These are phyloP conservation scores for Rhynchospora breviuscula DNA, from an alignment of 176 grass and related monocot genomes.

Conservation along the genomic window DNA sequence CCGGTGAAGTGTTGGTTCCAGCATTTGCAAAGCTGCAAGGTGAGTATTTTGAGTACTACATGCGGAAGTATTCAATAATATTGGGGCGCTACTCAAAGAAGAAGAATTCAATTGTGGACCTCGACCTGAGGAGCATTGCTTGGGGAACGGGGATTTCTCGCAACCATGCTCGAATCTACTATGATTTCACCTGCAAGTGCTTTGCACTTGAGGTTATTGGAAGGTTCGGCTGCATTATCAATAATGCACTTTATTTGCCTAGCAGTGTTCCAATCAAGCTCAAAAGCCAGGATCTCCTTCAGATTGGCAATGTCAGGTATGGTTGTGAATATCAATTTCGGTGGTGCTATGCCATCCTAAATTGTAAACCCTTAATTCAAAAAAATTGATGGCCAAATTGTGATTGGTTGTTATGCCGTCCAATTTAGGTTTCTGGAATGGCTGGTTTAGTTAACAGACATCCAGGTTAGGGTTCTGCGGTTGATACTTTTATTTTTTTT, in stretches of 20 bases:
- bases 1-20: conserved; percentile 19
- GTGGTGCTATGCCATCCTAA: not conserved
- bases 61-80: conserved; percentile 93
- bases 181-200: conserved; percentile 61
- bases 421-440: not conserved
- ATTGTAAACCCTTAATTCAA: not conserved
- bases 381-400: not conserved
- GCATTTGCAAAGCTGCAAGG: conserved; percentile 94
- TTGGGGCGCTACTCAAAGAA: conserved; percentile 79
- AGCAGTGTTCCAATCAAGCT: conserved; percentile 60
- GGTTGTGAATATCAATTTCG: not conserved
- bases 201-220: conserved; percentile 86
- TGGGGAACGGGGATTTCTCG: conserved; percentile 70
- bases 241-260: conserved; percentile 55
- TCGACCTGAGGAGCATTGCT: conserved; percentile 58
- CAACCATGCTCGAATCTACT: conserved; percentile 84
- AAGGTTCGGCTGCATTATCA: conserved; percentile 72
- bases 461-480: not conserved
- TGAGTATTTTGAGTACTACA: conserved; percentile 91
- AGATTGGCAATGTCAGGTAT: conserved; percentile 71
- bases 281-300: conserved; percentile 73
- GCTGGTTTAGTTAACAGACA: not conserved
- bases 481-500: not conserved
- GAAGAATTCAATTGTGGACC: conserved; percentile 45
- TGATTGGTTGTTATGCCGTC: not conserved